These are phyloP conservation scores for Arthroderma sp. DNA, from an alignment of 2,329 filamentous ascomycete genomes.

Conservation along the genomic window DNA sequence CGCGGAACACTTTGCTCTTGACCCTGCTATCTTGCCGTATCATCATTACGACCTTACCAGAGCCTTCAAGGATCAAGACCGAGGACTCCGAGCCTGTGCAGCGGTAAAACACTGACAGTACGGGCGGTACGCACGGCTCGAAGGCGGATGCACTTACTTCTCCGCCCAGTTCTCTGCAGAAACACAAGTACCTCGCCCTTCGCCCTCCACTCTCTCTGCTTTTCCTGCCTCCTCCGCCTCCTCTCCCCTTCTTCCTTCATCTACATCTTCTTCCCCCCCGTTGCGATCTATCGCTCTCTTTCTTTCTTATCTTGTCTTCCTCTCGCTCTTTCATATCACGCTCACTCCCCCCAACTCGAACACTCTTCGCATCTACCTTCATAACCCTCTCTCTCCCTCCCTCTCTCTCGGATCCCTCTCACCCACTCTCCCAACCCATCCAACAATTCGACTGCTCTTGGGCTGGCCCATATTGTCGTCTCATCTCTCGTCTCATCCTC, in stretches of 20 bases:
- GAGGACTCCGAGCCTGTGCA: background rate
- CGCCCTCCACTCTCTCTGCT: background rate
- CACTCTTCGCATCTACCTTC: slow-evolving; percentile 4
- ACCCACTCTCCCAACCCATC: slow-evolving; percentile 5
- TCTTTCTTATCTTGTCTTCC: slow-evolving; percentile 6
- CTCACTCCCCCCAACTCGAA: slow-evolving; percentile 6
- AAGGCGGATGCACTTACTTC: background rate
- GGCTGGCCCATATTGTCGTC: slow-evolving; percentile 15
- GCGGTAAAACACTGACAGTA: slow-evolving; percentile 3
- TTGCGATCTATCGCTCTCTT: slow-evolving; percentile 2
- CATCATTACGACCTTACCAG: background rate
- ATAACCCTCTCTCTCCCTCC: background rate
- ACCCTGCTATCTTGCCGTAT: background rate
- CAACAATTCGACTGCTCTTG: slow-evolving; percentile 10
- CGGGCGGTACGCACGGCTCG: slow-evolving; percentile 4
- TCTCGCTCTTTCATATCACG: background rate
- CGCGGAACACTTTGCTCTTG: background rate
- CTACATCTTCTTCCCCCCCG: slow-evolving; percentile 4
- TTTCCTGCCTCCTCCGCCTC: background rate
- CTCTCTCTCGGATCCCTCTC: slow-evolving; percentile 8
- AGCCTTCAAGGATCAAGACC: background rate
- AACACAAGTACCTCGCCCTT: background rate
- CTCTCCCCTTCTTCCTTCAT: background rate
- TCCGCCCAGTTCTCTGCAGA: background rate
- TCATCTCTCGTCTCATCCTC: slow-evolving; percentile 11